Percentiles rank a stretch among this genome's conserved stretches.
Evolutionary conservation across 352 stramenopile genomes (phyloP).

Genomic region (Plasmopara halstedii): DNA sequence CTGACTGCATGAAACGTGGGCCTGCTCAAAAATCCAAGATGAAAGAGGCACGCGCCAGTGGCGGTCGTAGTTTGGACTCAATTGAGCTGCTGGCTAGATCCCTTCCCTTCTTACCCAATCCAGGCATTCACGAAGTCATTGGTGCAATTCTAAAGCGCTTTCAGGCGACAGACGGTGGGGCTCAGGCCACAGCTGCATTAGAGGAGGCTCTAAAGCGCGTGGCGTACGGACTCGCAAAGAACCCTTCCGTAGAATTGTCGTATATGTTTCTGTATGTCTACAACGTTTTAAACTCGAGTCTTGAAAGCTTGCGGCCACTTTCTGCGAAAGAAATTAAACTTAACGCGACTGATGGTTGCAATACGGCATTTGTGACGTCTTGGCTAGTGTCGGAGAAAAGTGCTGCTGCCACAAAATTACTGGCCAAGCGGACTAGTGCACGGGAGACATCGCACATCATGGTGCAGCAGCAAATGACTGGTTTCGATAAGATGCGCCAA

Average conservation of each 20-base stretch:
- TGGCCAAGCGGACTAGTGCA: slow-evolving; percentile 47
- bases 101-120: slow-evolving; percentile 82
- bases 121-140: slow-evolving; percentile 71
- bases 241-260: slow-evolving; percentile 72
- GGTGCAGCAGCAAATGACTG: slow-evolving; percentile 69
- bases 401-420: slow-evolving; percentile 41
- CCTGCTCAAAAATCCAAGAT: slow-evolving; percentile 80
- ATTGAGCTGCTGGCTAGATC: slow-evolving; percentile 73
- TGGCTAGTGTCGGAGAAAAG: slow-evolving; percentile 84
- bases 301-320: slow-evolving; percentile 59
- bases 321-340: slow-evolving; percentile 61
- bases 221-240: slow-evolving; percentile 74
- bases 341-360: slow-evolving; percentile 34
- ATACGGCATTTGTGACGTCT: slow-evolving; percentile 32
- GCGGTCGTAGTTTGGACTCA: slow-evolving; percentile 60
- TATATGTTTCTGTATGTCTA: slow-evolving; percentile 82
- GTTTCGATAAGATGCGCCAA: slow-evolving; percentile 58
- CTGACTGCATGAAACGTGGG: slow-evolving; percentile 29
- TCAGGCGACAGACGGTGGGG: slow-evolving; percentile 42
- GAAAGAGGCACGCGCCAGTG: slow-evolving; percentile 73
- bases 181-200: slow-evolving; percentile 45
- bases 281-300: slow-evolving; percentile 72
- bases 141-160: slow-evolving; percentile 69
- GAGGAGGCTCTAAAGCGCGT: slow-evolving; percentile 77
- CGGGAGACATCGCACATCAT: slow-evolving; percentile 44